Evolutionary conservation across 164 flowering plant genomes (phyloP).

Genomic region (Vitis vinifera): DNA sequence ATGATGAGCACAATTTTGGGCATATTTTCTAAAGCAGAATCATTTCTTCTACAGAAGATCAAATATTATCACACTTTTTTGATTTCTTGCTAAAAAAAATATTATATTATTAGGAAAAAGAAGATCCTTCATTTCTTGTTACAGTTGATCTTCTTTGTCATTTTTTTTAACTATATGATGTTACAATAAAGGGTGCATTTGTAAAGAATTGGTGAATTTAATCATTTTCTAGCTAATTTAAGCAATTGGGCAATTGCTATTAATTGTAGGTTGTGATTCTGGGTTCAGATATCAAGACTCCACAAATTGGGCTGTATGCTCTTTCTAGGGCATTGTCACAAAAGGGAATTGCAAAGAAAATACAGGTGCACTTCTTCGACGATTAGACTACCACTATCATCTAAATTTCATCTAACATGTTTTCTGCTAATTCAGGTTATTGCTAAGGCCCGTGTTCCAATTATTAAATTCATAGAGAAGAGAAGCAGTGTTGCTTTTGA

Average conservation of each 20-base stretch:
- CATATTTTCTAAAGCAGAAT: neutral
- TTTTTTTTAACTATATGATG: too few relatives aligned
- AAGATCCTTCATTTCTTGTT: too few relatives aligned
- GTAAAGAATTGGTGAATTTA: neutral
- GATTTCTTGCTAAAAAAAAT: neutral
- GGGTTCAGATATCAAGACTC: slow-evolving; percentile 66
- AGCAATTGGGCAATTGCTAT: neutral
- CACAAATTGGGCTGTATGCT: slow-evolving; percentile 78
- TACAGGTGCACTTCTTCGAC: slow-evolving; percentile 64
- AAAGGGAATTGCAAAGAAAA: slow-evolving; percentile 78
- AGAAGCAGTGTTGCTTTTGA: slow-evolving; percentile 82
- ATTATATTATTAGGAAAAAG: neutral
- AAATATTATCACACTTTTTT: too few relatives aligned
- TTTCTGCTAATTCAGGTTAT: slow-evolving; percentile 61
- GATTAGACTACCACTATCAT: neutral
- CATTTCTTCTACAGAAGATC: neutral
- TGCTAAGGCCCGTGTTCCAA: slow-evolving; percentile 93
- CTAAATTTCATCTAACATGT: slow-evolving; percentile 5
- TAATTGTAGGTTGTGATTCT: slow-evolving; percentile 79
- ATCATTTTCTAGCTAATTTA: neutral
- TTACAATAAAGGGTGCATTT: neutral
- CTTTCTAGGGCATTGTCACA: slow-evolving; percentile 83
- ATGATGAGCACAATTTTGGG: neutral
- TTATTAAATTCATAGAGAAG: slow-evolving; percentile 85
- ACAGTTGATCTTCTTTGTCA: too few relatives aligned